Base-by-base conservation (phyloP, 2,329 filamentous ascomycete species). In the Aspergillus brunneoviolaceus region DNA sequence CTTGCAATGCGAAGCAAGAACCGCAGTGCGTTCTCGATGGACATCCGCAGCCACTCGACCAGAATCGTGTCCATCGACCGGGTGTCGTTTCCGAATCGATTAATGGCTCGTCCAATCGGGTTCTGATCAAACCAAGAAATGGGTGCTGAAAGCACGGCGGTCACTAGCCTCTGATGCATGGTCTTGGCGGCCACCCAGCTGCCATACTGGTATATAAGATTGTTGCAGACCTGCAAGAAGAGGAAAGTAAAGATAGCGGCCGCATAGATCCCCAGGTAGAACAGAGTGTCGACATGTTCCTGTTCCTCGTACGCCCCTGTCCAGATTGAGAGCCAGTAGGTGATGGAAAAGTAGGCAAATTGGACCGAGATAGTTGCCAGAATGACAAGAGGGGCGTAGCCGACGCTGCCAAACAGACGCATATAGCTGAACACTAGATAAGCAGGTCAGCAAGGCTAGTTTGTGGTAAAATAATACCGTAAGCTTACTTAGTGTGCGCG, bases 81-180 rank as follows among this genome's bases (percentile, higher is more conserved):
- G 69, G 85, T 84, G 60, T 86, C 84, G 39, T 83, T 82, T 1
- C 82, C 82, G 63, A 86, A 84, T 12, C 84, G 80, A 65, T 70
- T 70, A 6, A 70, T 67, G 10, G 65, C 64, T 6, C 83, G 79
- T 12, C 83, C 81, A 16, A 83, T 77, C 0, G 84, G 80, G 1
- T 83, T 78, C 51, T 81, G 71, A 67, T 84, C 84, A 65, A 83
- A 86, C 84, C 84, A 87, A 4, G 81, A 79, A 10, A 86, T 74
- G 1, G 84, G 81, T 3, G 84, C 84, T 25, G 76, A 75, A 73
- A 87, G 76, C 19, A 86, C 75, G 19, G 82, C 79, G 12, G 73
- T 75, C 49, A 86, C 81, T 55, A 86, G 81, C 54, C 79, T 78
- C 14, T 77, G 76, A 71, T 87, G 84, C 49, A 86, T 77, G 35